These are phyloP conservation scores for Aspergillus nanangensis DNA, from an alignment of 495 filamentous ascomycete genomes.

Conservation along the genomic window DNA sequence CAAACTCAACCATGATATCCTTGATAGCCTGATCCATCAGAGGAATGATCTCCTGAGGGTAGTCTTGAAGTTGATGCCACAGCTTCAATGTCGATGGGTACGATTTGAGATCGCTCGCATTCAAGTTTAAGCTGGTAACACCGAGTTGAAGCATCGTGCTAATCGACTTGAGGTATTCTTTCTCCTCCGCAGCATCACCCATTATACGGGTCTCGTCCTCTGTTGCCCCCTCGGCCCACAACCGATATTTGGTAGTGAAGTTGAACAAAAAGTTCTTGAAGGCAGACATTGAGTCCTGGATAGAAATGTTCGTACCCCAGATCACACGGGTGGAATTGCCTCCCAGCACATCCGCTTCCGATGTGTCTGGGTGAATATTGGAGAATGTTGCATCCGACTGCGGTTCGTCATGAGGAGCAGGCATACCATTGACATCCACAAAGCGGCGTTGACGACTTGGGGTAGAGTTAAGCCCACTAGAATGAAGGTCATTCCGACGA, in stretches of 20 bases:
- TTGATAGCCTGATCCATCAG: conserved; percentile 94
- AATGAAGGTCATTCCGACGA: conserved; percentile 79
- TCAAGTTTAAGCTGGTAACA: conserved; percentile 76
- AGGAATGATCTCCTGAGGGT: conserved; percentile 92
- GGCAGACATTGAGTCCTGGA: conserved; percentile 76
- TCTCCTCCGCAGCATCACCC: conserved; percentile 55
- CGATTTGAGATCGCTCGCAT: conserved; percentile 83
- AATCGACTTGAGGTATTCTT: conserved; percentile 81
- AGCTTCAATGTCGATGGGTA: conserved; percentile 90
- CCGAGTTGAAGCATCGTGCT: conserved; percentile 87
- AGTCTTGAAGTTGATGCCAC: conserved; percentile 90
- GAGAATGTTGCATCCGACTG: conserved; percentile 83
- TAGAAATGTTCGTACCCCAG: conserved; percentile 96
- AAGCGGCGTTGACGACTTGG: conserved; percentile 63
- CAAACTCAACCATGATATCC: conserved; percentile 87
- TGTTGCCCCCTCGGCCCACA: conserved; percentile 80
- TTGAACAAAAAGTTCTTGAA: conserved; percentile 91
- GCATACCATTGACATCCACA: conserved; percentile 75
- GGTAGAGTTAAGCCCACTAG: conserved; percentile 65
- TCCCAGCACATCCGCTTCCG: conserved; percentile 83
- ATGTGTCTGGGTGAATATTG: conserved; percentile 81
- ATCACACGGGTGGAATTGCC: conserved; percentile 77
- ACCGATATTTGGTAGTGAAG: conserved; percentile 86
- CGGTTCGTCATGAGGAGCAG: conserved; percentile 49
- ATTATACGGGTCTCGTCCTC: conserved; percentile 65